phyloP scores from a whole-genome alignment of 2,329 filamentous ascomycete species.

The Spiromastix sp. region DNA sequence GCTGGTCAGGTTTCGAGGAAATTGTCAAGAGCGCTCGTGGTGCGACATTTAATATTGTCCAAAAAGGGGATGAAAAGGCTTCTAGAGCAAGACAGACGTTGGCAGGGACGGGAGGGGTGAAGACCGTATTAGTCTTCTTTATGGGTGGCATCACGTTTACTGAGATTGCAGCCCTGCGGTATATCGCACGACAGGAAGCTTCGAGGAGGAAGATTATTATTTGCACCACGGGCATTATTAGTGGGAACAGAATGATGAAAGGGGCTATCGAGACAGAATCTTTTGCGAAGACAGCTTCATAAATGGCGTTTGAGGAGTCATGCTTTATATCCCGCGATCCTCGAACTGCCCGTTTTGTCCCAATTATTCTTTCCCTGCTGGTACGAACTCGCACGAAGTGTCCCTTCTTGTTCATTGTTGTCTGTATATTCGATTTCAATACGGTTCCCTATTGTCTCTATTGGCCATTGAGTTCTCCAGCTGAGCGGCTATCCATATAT shows the following conservation, averaged over 20 bases:
- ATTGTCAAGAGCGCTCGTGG: constrained; percentile 78
- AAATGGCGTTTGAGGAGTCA: background rate
- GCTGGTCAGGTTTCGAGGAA: constrained; percentile 92
- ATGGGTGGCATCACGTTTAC: constrained; percentile 94
- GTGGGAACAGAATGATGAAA: constrained; percentile 80
- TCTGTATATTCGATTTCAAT: no score
- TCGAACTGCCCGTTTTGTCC: no score
- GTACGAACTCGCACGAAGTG: no score
- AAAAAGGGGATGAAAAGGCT: constrained; percentile 87
- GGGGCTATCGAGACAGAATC: constrained; percentile 64
- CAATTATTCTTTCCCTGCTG: background rate
- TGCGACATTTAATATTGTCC: constrained; percentile 80
- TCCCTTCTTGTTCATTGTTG: background rate
- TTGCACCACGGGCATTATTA: constrained; percentile 84
- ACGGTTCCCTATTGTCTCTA: no score
- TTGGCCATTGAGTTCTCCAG: no score
- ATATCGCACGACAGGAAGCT: constrained; percentile 76
- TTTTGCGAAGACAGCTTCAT: constrained; percentile 27
- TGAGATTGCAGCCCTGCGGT: constrained; percentile 86
- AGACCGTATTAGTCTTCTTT: constrained; percentile 93
- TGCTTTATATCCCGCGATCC: no score
- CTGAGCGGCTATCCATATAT: no score
- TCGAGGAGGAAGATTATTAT: constrained; percentile 76
- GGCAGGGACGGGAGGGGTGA: constrained; percentile 62
- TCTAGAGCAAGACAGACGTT: constrained; percentile 76